These are phyloP conservation scores for Durio zibethinus DNA, from an alignment of 345 rosid species.

Conservation along the genomic window DNA sequence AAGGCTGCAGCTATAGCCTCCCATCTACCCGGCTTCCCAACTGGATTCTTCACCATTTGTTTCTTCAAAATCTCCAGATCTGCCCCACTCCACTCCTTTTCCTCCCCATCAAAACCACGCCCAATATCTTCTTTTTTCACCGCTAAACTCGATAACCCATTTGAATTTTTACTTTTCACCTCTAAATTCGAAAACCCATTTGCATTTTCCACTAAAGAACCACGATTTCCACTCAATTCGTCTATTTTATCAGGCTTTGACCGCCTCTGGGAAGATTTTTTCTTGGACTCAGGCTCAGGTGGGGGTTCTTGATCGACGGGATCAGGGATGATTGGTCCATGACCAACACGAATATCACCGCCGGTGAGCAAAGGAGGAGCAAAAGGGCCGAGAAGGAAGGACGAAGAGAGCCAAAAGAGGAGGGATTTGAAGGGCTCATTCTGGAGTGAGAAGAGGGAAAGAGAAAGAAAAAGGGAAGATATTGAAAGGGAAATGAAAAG, in stretches of 20 bases:
- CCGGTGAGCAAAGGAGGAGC: slow-evolving; percentile 73
- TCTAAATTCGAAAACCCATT: neutral
- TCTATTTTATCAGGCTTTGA: slow-evolving; percentile 42
- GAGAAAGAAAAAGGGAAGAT: slow-evolving; percentile 41
- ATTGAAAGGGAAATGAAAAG: slow-evolving; percentile 31
- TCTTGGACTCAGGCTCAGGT: slow-evolving; percentile 42
- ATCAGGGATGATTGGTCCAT: slow-evolving; percentile 56
- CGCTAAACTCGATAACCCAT: slow-evolving; percentile 27
- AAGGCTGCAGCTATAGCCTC: slow-evolving; percentile 70
- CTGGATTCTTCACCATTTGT: slow-evolving; percentile 73
- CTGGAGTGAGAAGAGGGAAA: slow-evolving; percentile 59
- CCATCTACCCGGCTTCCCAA: slow-evolving; percentile 85
- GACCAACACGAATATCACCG: slow-evolving; percentile 74
- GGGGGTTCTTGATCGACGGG: slow-evolving; percentile 42
- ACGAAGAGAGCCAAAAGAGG: slow-evolving; percentile 65
- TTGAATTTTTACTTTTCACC: slow-evolving; percentile 13
- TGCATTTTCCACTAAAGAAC: neutral
- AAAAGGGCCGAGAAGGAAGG: slow-evolving; percentile 66
- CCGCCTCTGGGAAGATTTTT: slow-evolving; percentile 43
- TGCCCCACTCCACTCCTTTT: slow-evolving; percentile 67
- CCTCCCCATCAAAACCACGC: slow-evolving; percentile 29
- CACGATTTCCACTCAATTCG: slow-evolving; percentile 7
- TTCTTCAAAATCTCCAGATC: slow-evolving; percentile 75
- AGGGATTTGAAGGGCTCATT: slow-evolving; percentile 64
- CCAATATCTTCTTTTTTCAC: slow-evolving; percentile 26